phyloP scores from a whole-genome alignment of 1,139 yeast genomes.

The Geotrichum candidum region DNA sequence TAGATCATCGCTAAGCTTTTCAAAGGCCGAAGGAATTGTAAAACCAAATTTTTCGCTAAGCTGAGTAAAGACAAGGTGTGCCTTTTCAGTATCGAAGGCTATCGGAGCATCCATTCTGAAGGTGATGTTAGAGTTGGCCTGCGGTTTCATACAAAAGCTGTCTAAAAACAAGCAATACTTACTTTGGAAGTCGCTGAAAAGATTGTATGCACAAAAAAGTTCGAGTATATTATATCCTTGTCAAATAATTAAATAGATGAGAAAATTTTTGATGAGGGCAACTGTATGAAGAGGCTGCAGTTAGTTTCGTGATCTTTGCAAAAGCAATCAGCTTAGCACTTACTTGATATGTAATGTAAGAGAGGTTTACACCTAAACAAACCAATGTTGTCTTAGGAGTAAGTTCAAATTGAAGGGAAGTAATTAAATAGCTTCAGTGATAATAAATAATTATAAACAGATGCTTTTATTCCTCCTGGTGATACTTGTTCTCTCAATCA shows the following conservation, averaged over 20 bases:
- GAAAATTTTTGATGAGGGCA: not conserved
- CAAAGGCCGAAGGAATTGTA: not conserved
- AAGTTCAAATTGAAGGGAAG: not conserved
- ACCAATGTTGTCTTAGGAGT: not conserved
- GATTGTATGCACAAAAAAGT: not conserved
- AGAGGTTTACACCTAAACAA: not conserved
- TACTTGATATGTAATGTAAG: not conserved
- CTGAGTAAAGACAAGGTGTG: slow-evolving; percentile 3
- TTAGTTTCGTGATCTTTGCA: not conserved
- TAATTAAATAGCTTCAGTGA: not conserved
- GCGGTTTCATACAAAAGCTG: not conserved
- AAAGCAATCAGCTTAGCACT: not conserved
- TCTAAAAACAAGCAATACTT: not conserved
- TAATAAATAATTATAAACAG: not conserved
- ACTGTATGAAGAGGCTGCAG: not conserved
- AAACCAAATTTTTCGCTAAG: slow-evolving; percentile 8
- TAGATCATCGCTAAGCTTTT: slow-evolving; percentile 3
- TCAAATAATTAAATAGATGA: not conserved
- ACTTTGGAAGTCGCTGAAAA: not conserved
- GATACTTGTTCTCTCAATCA: not conserved
- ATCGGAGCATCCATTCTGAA: slow-evolving; percentile 16
- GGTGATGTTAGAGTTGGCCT: not conserved
- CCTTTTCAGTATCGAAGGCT: slow-evolving; percentile 12
- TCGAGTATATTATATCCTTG: not conserved
- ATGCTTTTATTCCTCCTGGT: not conserved